These are phyloP conservation scores for Polygonum maritimum DNA, from an alignment of 148 eudicot species.

Conservation along the genomic window DNA sequence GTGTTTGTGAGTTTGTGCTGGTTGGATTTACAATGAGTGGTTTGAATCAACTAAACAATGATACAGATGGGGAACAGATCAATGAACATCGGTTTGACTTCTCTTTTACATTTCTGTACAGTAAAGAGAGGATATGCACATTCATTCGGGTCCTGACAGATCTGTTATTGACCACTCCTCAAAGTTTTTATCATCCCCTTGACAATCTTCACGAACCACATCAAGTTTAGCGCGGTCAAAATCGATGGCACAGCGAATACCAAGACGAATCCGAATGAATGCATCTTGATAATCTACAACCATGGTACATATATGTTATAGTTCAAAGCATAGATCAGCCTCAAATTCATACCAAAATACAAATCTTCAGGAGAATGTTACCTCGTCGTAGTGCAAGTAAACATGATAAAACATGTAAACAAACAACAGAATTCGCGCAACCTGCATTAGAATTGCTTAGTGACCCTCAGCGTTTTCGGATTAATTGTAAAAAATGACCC, in stretches of 20 bases:
- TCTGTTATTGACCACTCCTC: constrained; percentile 41
- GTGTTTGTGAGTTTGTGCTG: not conserved
- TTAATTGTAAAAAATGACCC: too few species aligned
- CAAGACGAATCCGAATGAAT: constrained; percentile 57
- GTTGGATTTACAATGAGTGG: constrained; percentile 1
- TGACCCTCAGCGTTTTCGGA: too few species aligned
- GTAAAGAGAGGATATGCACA: not conserved
- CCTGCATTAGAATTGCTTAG: constrained; percentile 40
- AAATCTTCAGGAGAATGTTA: constrained; percentile 10
- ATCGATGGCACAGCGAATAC: constrained; percentile 65
- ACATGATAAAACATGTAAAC: constrained; percentile 92
- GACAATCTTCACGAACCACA: constrained; percentile 92
- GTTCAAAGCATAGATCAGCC: not conserved
- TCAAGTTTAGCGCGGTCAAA: constrained; percentile 72
- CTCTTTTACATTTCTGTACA: not conserved
- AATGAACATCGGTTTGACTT: not conserved
- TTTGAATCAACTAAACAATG: not conserved
- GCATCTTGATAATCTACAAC: constrained; percentile 74
- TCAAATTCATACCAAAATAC: not conserved
- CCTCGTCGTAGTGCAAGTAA: constrained; percentile 82
- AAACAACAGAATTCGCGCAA: constrained; percentile 92
- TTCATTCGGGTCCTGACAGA: not conserved
- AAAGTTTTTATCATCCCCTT: constrained; percentile 78
- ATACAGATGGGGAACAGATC: not conserved
- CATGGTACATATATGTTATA: not conserved